Evolutionary conservation across 495 filamentous ascomycete species (phyloP).

Genomic region (Neurospora tetrasperma): DNA sequence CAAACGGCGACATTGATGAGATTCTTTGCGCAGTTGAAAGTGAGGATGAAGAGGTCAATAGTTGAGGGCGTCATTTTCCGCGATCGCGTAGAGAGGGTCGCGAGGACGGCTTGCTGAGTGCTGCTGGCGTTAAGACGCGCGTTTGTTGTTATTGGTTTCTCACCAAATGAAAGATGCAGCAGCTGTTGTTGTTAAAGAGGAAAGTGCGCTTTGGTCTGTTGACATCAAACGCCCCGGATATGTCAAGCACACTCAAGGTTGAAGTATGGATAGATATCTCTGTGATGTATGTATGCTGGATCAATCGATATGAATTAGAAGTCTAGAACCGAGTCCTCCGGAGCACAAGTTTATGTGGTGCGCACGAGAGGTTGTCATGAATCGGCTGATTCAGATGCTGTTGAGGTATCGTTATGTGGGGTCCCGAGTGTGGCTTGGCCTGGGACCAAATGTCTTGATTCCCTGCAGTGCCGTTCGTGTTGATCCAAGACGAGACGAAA

Average conservation of each 20-base stretch:
- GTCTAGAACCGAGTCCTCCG: not conserved
- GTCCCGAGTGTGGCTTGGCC: not conserved
- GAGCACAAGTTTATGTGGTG: not conserved
- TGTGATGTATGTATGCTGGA: not conserved
- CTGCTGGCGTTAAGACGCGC: not conserved
- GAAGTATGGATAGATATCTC: not conserved
- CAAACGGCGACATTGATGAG: slow-evolving; percentile 55
- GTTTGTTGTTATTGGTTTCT: not conserved
- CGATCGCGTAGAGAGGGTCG: not conserved
- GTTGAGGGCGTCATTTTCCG: slow-evolving; percentile 22
- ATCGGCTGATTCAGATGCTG: not conserved
- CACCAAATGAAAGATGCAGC: not conserved
- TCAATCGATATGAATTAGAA: not conserved
- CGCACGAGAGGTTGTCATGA: not conserved
- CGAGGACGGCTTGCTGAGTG: not conserved
- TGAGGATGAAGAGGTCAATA: slow-evolving; percentile 60
- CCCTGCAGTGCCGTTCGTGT: not conserved
- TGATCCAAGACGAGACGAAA: not conserved
- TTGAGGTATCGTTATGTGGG: not conserved
- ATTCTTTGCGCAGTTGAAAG: slow-evolving; percentile 78
- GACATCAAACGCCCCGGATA: not conserved
- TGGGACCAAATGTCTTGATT: not conserved
- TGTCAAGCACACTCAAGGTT: not conserved
- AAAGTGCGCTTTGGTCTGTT: not conserved
- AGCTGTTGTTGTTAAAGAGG: not conserved